These are phyloP conservation scores for Periconia sp. DNA, from an alignment of 2,329 filamentous ascomycete genomes.

Conservation along the genomic window DNA sequence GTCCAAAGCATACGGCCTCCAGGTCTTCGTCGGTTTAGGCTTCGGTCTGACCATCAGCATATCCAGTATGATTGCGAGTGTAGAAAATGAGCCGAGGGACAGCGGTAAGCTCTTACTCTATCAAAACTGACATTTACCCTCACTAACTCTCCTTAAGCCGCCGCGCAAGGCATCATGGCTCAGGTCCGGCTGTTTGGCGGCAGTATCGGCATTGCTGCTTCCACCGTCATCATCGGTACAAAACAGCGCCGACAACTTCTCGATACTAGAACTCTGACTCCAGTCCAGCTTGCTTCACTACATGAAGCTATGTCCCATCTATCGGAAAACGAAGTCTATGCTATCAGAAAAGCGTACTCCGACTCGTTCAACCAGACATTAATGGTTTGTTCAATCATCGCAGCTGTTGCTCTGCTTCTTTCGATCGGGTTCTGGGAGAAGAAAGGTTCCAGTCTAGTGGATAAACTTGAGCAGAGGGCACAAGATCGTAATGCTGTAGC, in stretches of 20 bases:
- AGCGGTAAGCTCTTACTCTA: not conserved
- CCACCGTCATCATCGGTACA: constrained; percentile 11
- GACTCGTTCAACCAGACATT: constrained; percentile 20
- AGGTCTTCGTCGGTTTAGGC: constrained; percentile 1
- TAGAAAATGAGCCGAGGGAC: constrained; percentile 8
- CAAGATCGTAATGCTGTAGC: not conserved
- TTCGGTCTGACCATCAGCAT: not conserved
- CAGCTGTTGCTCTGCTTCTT: constrained; percentile 13
- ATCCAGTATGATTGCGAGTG: constrained; percentile 6
- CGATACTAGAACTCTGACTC: constrained; percentile 2
- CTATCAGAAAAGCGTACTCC: constrained; percentile 13
- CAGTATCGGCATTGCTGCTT: constrained; percentile 13
- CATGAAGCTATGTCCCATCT: constrained; percentile 7
- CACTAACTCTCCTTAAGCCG: not conserved
- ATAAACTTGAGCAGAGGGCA: not conserved
- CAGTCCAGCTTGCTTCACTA: constrained; percentile 8
- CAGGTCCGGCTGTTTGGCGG: constrained; percentile 12
- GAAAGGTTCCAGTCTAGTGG: not conserved
- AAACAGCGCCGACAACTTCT: constrained; percentile 10
- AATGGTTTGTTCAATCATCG: constrained; percentile 16
- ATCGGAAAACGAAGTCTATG: not conserved
- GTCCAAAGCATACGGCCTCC: not conserved
- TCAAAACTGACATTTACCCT: not conserved
- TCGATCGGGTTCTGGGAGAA: constrained; percentile 14
- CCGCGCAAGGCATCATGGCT: constrained; percentile 12